phyloP scores from a whole-genome alignment of 2,329 filamentous ascomycete species.

The Hypoxylon sp. region DNA sequence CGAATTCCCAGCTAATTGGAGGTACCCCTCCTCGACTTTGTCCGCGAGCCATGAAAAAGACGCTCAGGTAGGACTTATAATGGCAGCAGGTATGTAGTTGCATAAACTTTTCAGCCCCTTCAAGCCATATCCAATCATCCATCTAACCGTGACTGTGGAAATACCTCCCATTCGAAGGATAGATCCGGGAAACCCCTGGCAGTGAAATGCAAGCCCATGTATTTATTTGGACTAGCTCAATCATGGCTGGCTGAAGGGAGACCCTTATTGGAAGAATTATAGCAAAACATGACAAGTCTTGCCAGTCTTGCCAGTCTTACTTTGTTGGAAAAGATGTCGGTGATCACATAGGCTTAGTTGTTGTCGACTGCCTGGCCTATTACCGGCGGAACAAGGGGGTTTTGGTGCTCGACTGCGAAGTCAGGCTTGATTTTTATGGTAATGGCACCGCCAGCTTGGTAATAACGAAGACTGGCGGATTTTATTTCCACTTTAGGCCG shows the following conservation, averaged over 20 bases:
- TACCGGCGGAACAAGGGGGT: background rate
- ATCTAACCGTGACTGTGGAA: background rate
- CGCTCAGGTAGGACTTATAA: slow-evolving; percentile 59
- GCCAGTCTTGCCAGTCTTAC: background rate
- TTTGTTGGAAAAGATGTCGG: background rate
- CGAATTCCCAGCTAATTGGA: slow-evolving; percentile 59
- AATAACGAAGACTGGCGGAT: background rate
- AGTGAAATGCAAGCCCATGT: background rate
- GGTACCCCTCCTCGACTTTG: slow-evolving; percentile 54
- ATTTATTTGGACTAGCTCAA: background rate
- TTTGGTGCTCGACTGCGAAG: background rate
- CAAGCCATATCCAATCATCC: background rate
- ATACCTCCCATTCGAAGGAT: background rate
- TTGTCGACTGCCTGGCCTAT: background rate
- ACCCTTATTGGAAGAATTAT: too few relatives aligned
- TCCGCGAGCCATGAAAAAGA: slow-evolving; percentile 53
- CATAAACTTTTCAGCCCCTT: background rate
- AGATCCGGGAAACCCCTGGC: background rate
- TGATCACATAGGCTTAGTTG: background rate
- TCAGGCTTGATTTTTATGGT: background rate
- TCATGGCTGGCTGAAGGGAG: background rate
- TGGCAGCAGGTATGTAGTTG: slow-evolving; percentile 45
- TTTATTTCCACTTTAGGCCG: slow-evolving; percentile 8
- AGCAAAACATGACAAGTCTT: background rate
- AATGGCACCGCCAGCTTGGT: background rate